Base-by-base conservation (phyloP, 2,329 filamentous ascomycete genomes). In the Claviceps africana region DNA sequence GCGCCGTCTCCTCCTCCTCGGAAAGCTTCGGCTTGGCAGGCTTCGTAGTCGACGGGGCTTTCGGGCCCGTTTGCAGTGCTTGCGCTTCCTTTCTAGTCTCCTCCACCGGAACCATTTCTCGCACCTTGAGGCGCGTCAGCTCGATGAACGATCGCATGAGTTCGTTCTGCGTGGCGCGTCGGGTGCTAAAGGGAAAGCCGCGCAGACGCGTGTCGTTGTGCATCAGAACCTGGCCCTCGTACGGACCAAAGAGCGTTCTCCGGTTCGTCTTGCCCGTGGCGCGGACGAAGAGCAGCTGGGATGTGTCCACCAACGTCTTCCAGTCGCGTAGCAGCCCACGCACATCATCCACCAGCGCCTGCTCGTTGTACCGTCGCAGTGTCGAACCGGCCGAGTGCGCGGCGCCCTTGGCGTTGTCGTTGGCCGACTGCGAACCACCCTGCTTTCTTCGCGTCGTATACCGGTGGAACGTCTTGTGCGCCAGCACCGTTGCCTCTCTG, bases 361-460 rank as follows among this genome's bases (percentile, higher is more conserved):
- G 83, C 68, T 98, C 94, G 62, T 98, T 98, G 68, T 97, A 95
- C 21, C 93, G 80, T 70, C 93, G 84, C 53, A 98, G 72, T 45
- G 82, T 86, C 1, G 93, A 87, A 65, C 94, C 93, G 8, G 90
- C 94, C 4, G 93, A 97, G 67, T 97, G 89, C 0, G 93, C 93
- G 47, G 85, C 83, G 15, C 93, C 91, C 64, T 95, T 95, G n/a
- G 90, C 81, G 55, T 88, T 86, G 66, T 98, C 93, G 65, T 89
- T 97, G 30, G 91, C 85, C 3, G 90, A 94, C 66, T 98, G 93
- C 11, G 89, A 84, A 43, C 94, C 93, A 73, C 93, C 93, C 67
- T 98, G 93, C 66, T 98, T 98, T 58, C 93, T 79, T 57, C 93
- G 78, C 6, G 93, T 98, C 0, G 94, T 98, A 64, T 98, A 98